phyloP scores from a whole-genome alignment of 169 alveolate genomes.

The Plasmodium gonderi region DNA sequence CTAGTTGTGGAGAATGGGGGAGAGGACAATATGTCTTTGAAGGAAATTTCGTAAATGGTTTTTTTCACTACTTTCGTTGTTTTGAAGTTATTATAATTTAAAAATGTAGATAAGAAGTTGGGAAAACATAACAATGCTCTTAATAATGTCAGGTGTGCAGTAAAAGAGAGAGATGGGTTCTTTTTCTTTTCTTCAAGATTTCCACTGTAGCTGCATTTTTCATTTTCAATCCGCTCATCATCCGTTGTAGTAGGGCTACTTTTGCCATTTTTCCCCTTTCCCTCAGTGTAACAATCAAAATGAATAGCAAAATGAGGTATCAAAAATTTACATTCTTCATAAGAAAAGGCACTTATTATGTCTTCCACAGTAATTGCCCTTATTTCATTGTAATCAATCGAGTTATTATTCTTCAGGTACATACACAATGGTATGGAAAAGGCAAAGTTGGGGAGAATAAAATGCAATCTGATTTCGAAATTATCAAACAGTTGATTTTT shows the following conservation, averaged over 20 bases:
- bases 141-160: slow-evolving; percentile 21
- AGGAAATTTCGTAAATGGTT: slow-evolving; percentile 21
- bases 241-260: not conserved
- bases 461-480: slow-evolving; percentile 47
- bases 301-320: slow-evolving; percentile 17
- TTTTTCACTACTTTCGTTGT: slow-evolving; percentile 43
- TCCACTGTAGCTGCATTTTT: not conserved
- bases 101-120: slow-evolving; percentile 6
- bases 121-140: slow-evolving; percentile 55
- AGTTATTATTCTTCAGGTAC: slow-evolving; percentile 28
- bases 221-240: no score
- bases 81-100: slow-evolving; percentile 39
- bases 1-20: slow-evolving; percentile 37
- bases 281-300: slow-evolving; percentile 9
- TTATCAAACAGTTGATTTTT: not conserved
- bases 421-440: slow-evolving; percentile 32
- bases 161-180: slow-evolving; percentile 15
- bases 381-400: not conserved
- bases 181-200: not conserved
- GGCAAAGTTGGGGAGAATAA: slow-evolving; percentile 58
- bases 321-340: slow-evolving; percentile 45
- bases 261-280: not conserved
- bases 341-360: slow-evolving; percentile 8
- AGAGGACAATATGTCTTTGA: slow-evolving; percentile 13
- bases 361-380: not conserved